A percentile compares a stretch with the other conserved stretches of the same genome.
Evolutionary conservation across 192 early-diverging fungal species (phyloP).

Genomic region (Backusella mclennaniae): DNA sequence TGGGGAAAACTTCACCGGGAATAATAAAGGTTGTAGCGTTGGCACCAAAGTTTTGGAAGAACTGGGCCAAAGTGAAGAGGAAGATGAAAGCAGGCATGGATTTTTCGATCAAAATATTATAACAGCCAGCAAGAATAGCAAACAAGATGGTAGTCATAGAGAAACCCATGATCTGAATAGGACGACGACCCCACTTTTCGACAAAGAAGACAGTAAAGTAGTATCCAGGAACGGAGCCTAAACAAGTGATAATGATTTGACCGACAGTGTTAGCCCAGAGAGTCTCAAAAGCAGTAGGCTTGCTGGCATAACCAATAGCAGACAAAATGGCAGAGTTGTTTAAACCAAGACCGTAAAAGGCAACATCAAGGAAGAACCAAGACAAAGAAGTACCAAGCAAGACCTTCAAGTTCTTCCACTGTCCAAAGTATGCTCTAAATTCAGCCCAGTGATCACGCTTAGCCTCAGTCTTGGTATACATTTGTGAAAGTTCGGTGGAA

Average conservation of each 20-base stretch:
- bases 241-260: conserved; percentile 83
- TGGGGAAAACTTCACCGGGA: conserved; percentile 76
- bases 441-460: conserved; percentile 43
- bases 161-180: conserved; percentile 90
- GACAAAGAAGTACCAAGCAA: conserved; percentile 72
- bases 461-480: conserved; percentile 56
- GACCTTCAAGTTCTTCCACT: conserved; percentile 79
- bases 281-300: conserved; percentile 41
- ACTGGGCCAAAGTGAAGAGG: conserved; percentile 53
- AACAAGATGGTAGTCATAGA: conserved; percentile 71
- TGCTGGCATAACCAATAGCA: conserved; percentile 68
- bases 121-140: conserved; percentile 62
- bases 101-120: conserved; percentile 56
- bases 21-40: conserved; percentile 81
- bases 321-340: conserved; percentile 68
- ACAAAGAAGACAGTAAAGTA: conserved; percentile 81
- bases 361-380: conserved; percentile 81
- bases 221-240: conserved; percentile 88
- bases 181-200: conserved; percentile 81
- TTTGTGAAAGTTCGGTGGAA: conserved; percentile 21
- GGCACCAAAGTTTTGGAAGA: conserved; percentile 82
- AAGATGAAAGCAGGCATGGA: conserved; percentile 46
- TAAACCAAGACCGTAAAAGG: conserved; percentile 76
- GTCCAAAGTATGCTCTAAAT: conserved; percentile 73
- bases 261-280: conserved; percentile 75